Base-by-base conservation (phyloP, 1,139 yeast species). In the Pichia sp. region DNA sequence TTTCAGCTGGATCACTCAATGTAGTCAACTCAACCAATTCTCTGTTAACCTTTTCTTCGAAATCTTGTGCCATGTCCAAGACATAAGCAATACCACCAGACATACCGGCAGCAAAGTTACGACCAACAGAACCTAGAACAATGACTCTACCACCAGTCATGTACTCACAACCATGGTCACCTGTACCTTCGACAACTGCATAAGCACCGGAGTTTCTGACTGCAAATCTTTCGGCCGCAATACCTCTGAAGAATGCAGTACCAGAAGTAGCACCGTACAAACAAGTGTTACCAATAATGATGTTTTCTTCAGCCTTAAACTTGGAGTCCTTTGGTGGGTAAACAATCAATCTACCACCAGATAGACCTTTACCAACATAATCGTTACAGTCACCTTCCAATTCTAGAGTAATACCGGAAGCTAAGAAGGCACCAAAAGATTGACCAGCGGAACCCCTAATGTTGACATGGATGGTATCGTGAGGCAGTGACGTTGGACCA, bases 141-240 rank as follows among this genome's bases (percentile, higher is more conserved):
- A 93, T 89, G 59, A 93, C 96, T 67, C 98, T 84, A 71, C 99
- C 99, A 72, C 99, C 98, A 66, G 98, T 91, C 99, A 93, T 93
- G 76, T 93, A 93, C 74, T 93, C 99, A 77, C 97, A 93, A 55
- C 99, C 98, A 72, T 93, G 97, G 71, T 92, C 97, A 77, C 99
- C 99, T 61, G 90, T 87, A 69, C 97, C 97, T 75, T 93, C 99
- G 62, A 90, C 91, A 61, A 93, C 98, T 62, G 96, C 95, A 58
- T 86, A 87, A 46, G 98, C 98, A 73, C 99, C 99, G 46, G 98
- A 93, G 79, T 93, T 93, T 78, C 99, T 87, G 57, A 93, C 99
- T 20, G 96, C 96, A 73, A 93, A 93, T 73, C 99, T 86, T 77
- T 93, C 99, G 59, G 99, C 98, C 44, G 97, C 98, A 72, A 92